Base-by-base conservation (phyloP, 1,284 basidiomycete genomes). In the Cryptococcus wingfieldii region DNA sequence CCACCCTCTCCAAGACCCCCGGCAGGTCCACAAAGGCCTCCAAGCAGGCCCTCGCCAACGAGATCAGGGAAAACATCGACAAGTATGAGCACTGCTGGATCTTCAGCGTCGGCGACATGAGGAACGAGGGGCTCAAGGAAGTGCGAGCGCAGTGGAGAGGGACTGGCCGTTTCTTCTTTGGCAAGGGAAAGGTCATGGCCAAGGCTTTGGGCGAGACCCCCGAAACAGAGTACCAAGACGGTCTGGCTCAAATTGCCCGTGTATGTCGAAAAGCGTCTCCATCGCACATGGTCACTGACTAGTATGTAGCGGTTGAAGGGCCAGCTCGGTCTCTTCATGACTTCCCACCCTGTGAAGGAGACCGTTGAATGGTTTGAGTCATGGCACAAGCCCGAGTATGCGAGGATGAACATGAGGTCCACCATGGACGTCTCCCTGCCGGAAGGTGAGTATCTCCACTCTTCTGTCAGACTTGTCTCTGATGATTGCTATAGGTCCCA, bases 41-140 rank as follows among this genome's bases (percentile, higher is more conserved):
- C 71, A 98, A 98, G 82, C 83, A 82, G 63, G 84, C 83, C 50
- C 81, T 95, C 65, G 86, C 97, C 70, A 84, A 83, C 63, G 85
- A 90, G 79, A 89, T 97, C 56, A 62, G 84, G 73, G 63, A 59
- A 13, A 60, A 70, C 61, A 62, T 78, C 37, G 90, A 93, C 67
- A 87, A 90, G 79, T 96, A 88, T 85, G 84, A 86, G 64, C 96
- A 95, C 77, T 88, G 90, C 76, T 98, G 93, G 91, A 77, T 98
- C 34, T 96, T 98, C 74, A 86, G 88, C 66, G 89, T 97, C 27
- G 92, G 92, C 42, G 86, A 91, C 70, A 95, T 97, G 90, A 84
- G 95, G 57, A 98, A 95, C 79, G 81, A 90, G 41, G 89, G 93
- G 77, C 80, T 99, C 45, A 93, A 98, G 81, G 93, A 91, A 60